phyloP scores from a whole-genome alignment of 331 rosid species.

The Acacia concinna region DNA sequence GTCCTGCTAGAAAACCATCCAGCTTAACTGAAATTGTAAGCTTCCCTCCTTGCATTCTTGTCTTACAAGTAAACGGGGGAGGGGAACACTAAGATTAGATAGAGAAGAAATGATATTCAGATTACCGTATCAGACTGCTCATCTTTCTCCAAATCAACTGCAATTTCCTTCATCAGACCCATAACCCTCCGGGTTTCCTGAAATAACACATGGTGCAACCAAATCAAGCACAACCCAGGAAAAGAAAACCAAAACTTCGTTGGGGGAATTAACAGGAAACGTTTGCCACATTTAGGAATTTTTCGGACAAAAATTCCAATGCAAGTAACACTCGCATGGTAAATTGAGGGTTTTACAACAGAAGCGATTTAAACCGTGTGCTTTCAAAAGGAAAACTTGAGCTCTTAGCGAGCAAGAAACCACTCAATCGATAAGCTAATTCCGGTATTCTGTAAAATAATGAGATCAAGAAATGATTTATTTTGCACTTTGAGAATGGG shows the following conservation, averaged over 20 bases:
- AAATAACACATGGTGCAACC: slow-evolving; percentile 17
- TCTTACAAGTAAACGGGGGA: neutral
- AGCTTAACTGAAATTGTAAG: neutral
- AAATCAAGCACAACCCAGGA: neutral
- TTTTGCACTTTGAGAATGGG: neutral
- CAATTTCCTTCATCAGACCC: slow-evolving; percentile 66
- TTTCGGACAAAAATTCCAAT: neutral
- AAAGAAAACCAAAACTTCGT: neutral
- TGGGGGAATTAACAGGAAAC: neutral
- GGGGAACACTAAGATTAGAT: neutral
- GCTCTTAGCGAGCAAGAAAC: slow-evolving; percentile 2
- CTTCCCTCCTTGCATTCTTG: neutral
- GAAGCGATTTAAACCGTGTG: neutral
- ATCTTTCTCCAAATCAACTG: slow-evolving; percentile 74
- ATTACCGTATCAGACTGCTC: slow-evolving; percentile 57
- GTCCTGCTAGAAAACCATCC: neutral
- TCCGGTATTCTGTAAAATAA: neutral
- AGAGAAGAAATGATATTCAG: neutral
- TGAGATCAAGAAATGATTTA: neutral
- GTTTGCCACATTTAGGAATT: neutral
- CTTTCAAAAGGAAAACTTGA: neutral
- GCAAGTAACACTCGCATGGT: neutral
- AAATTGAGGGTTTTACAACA: neutral
- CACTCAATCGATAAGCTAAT: neutral
- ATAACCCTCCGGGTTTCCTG: slow-evolving; percentile 66